These are phyloP conservation scores for Blastomyces gilchristii DNA, from an alignment of 2,329 filamentous ascomycete genomes.

Conservation along the genomic window DNA sequence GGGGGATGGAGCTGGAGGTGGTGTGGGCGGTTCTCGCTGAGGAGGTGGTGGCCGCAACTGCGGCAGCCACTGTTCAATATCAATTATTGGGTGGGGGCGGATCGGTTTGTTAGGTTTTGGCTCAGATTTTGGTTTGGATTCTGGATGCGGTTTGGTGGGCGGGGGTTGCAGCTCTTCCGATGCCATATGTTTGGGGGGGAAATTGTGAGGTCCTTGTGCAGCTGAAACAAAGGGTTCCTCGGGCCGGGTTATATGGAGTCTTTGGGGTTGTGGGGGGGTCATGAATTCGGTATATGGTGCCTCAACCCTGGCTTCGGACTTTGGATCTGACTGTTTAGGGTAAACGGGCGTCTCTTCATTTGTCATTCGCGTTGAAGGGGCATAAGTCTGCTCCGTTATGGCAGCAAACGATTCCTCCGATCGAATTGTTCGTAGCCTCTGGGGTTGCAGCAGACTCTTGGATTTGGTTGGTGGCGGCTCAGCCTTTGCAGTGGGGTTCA, in stretches of 20 bases:
- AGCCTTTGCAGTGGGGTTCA: slow-evolving; percentile 9
- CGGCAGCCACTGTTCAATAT: background rate
- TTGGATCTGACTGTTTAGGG: background rate
- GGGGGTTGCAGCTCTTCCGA: background rate
- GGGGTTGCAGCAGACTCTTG: background rate
- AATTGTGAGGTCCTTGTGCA: no score
- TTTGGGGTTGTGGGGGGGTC: background rate
- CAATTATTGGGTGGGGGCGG: background rate
- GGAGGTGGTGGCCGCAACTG: background rate
- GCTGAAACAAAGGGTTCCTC: background rate
- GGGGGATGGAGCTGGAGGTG: background rate
- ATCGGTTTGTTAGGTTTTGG: background rate
- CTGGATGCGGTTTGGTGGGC: background rate
- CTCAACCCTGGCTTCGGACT: background rate
- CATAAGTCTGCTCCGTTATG: background rate
- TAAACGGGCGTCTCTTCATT: background rate
- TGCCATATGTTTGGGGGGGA: background rate
- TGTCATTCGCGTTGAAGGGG: background rate
- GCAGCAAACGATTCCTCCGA: slow-evolving; percentile 1
- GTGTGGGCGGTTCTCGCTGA: slow-evolving; percentile 2
- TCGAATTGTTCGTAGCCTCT: background rate
- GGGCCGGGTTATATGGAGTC: background rate
- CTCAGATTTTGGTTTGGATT: background rate
- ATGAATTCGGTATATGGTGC: background rate
- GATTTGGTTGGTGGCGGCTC: background rate